Evolutionary conservation across 2,329 filamentous ascomycete species (phyloP), one percentile per base, ranked within the genome.

Genomic region (Parastagonospora nodorum): DNA sequence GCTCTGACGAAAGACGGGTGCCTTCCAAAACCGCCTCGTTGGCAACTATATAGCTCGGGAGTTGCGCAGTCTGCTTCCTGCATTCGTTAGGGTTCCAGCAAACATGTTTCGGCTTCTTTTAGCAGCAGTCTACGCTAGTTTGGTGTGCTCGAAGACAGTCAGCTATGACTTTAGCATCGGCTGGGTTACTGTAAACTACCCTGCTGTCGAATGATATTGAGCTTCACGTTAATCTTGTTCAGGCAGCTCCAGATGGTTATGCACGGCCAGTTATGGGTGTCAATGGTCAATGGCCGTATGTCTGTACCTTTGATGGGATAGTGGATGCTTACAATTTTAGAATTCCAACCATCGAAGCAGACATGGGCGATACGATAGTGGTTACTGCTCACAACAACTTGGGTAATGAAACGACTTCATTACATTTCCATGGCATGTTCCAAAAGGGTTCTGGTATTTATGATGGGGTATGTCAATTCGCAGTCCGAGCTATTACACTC

Each of bases 81-180:
- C 19, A 24, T 24, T 24, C 19, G 3, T 24, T 24, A 24, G 19
- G 19, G 19, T 24, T 24, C 19, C 19, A 24, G 19, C 19, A 24
- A 24, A 24, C 19, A 24, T 24, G 19, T 16, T 16, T n/a, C 14
- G 33, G 12, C 33, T 36, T 36, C 15, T 8, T 11, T 14, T 15
- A 8, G n/a, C 60, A 10, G 40, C 42, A 15, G 30, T 45, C 7
- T 53, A 44, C 27, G 53, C 51, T 63, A 42, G 46, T 7, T 30
- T 50, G 7, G 66, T 50, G 11, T 60, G 28, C 41, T 53, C 62
- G n/a, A 64, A 67, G 36, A 78, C 72, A 2, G 74, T 79, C 42
- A 76, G 69, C 15, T 78, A 78, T 52, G 73, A 82, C 56, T 83
- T 78, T 61, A 78, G 82, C 58, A 74, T 84, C 49, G 78, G 76